Base-by-base conservation (phyloP, 164 flowering plant genomes). In the Vitis riparia region DNA sequence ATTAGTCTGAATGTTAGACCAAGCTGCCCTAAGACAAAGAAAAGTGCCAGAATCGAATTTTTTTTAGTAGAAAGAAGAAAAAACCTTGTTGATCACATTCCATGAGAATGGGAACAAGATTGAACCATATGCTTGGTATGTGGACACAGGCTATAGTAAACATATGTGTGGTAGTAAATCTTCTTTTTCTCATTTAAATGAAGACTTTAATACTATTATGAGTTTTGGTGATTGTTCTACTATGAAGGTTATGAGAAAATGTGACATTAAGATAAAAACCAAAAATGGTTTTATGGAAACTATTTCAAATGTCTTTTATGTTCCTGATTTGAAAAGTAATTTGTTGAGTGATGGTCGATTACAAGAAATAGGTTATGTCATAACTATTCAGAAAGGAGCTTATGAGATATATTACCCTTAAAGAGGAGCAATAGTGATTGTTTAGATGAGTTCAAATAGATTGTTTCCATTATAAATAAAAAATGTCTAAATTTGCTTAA, bases 161-260 rank as follows among this genome's bases (percentile, higher is more conserved):
- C 23, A 19, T 19, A 19, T 19, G 23, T 19, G 23, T 19, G 23
- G 23, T 19, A 67, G 67, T 68, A 73, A 68, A 65, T 65, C 70
- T 60, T 72, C 65, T 72, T 72, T 65, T 59, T 49, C 65, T 59
- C 59, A 65, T 30, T 59, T 72, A 66, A 51, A 72, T 59, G 63
- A 71, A 63, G 59, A 15, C 48, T 51, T 61, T 63, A 23, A 44
- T 29, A 12, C 55, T 47, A 71, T 53, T 53, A 50, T 55, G 23
- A 19, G 23, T 19, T 19, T 19, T 19, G 23, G 23, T 19, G 23
- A 19, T 19, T 1, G 23, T 19, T 66, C 60, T 13, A 53, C 65
- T 15, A 12, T 49, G 51, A 59, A 15, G 44, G 61, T 63, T 30
- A 72, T 29, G 56, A 60, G 62, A 51, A 72, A 72, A 52, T 59